These are phyloP conservation scores for Starmerella tilneyi DNA, from an alignment of 805 yeast genomes.

Conservation along the genomic window DNA sequence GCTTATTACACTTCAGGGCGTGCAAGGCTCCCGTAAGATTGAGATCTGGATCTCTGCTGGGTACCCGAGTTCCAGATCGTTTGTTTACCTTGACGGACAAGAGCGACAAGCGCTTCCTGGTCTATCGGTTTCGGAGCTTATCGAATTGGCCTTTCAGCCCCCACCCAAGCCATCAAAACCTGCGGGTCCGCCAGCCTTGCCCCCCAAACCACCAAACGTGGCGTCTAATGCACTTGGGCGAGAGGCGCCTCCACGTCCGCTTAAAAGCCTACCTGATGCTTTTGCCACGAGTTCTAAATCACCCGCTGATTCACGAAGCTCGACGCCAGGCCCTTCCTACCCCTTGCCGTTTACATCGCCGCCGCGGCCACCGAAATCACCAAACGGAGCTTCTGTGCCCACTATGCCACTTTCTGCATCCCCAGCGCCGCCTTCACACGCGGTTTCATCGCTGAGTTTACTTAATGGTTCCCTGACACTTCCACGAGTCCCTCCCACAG, in stretches of 20 bases:
- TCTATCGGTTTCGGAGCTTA: background rate
- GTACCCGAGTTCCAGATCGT: background rate
- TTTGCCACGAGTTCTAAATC: too few species aligned
- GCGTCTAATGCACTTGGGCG: constrained; percentile 41
- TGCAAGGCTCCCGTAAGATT: background rate
- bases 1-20: background rate
- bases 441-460: too few species aligned
- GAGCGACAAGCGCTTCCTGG: background rate
- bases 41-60: background rate
- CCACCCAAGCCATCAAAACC: constrained; percentile 4
- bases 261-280: too few species aligned
- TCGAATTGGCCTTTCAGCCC: background rate
- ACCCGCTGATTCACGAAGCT: too few species aligned
- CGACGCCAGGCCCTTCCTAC: too few species aligned
- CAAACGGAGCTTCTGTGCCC: too few species aligned
- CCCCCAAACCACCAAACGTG: constrained; percentile 3
- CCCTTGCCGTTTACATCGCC: too few species aligned
- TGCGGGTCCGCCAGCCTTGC: background rate
- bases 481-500: too few species aligned
- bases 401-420: too few species aligned
- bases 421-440: too few species aligned
- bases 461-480: too few species aligned
- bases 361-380: too few species aligned
- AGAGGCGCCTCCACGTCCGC: background rate
- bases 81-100: background rate